Evolutionary conservation across 2,329 filamentous ascomycete genomes (phyloP).

Genomic region (Pseudofabraea citricarpa): DNA sequence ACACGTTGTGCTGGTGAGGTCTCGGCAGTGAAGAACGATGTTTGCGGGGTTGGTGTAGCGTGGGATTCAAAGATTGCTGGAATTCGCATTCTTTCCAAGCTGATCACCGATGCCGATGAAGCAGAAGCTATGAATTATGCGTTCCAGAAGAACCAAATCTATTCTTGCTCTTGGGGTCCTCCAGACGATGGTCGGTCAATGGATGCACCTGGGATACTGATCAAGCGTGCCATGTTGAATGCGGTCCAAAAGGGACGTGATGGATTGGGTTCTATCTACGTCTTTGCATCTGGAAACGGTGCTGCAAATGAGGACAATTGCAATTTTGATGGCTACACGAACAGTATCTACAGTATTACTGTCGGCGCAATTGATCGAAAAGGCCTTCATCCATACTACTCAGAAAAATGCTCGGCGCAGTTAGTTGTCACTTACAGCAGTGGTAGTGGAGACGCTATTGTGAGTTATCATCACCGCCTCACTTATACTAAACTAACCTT

Average conservation of each 20-base stretch:
- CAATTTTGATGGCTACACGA: slow-evolving; percentile 99
- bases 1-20: slow-evolving; percentile 95
- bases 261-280: slow-evolving; percentile 85
- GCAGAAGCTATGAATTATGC: slow-evolving; percentile 89
- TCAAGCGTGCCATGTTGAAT: slow-evolving; percentile 85
- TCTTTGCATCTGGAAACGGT: slow-evolving; percentile 95
- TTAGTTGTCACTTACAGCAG: slow-evolving; percentile 96
- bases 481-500: slow-evolving; percentile 13
- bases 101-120: slow-evolving; percentile 90
- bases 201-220: slow-evolving; percentile 87
- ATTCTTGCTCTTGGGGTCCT: slow-evolving; percentile 98
- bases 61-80: slow-evolving; percentile 89
- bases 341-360: slow-evolving; percentile 98
- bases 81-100: slow-evolving; percentile 85
- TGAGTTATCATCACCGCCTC: slow-evolving; percentile 30
- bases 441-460: slow-evolving; percentile 79
- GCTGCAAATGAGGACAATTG: slow-evolving; percentile 87
- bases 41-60: slow-evolving; percentile 93
- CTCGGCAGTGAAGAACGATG: slow-evolving; percentile 83
- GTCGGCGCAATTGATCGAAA: slow-evolving; percentile 88
- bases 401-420: slow-evolving; percentile 91
- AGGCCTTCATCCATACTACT: slow-evolving; percentile 91
- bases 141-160: slow-evolving; percentile 89
- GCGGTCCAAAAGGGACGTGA: slow-evolving; percentile 82
- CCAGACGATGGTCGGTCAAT: slow-evolving; percentile 90